Evolutionary conservation across 2,329 filamentous ascomycete species (phyloP).

Genomic region (Sodiomyces alkalinus): DNA sequence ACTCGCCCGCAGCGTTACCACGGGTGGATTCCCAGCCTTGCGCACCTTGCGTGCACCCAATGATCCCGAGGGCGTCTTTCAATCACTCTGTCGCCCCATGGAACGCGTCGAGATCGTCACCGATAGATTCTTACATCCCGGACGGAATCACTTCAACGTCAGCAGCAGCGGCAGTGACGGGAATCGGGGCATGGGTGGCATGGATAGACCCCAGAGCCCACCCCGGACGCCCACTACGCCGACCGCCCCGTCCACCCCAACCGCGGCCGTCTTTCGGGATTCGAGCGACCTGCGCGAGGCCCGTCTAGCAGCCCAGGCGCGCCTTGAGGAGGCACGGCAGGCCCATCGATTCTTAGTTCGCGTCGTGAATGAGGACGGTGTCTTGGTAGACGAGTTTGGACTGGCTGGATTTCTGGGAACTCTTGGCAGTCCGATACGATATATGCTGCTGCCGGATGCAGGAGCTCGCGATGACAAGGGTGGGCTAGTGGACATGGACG

Average conservation of each 20-base stretch:
- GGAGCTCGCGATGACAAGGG: constrained; percentile 41
- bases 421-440: constrained; percentile 41
- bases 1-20: constrained; percentile 46
- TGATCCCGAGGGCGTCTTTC: constrained; percentile 55
- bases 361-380: constrained; percentile 37
- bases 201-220: neutral
- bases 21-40: constrained; percentile 47
- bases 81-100: constrained; percentile 50
- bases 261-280: constrained; percentile 10
- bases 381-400: constrained; percentile 33
- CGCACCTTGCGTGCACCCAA: constrained; percentile 45
- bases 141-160: constrained; percentile 2
- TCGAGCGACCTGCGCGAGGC: constrained; percentile 33
- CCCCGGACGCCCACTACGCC: constrained; percentile 14
- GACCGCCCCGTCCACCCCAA: constrained; percentile 18
- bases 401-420: constrained; percentile 49
- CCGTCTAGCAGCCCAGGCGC: constrained; percentile 48
- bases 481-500: constrained; percentile 35
- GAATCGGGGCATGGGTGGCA: neutral
- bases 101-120: constrained; percentile 35
- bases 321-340: constrained; percentile 42
- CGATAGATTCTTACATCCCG: constrained; percentile 26
- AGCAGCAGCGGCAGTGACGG: constrained; percentile 6
- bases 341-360: constrained; percentile 42
- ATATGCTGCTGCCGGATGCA: constrained; percentile 41